Base-by-base conservation (phyloP, 73 alveolate genomes). In the Loxodes magnus region DNA sequence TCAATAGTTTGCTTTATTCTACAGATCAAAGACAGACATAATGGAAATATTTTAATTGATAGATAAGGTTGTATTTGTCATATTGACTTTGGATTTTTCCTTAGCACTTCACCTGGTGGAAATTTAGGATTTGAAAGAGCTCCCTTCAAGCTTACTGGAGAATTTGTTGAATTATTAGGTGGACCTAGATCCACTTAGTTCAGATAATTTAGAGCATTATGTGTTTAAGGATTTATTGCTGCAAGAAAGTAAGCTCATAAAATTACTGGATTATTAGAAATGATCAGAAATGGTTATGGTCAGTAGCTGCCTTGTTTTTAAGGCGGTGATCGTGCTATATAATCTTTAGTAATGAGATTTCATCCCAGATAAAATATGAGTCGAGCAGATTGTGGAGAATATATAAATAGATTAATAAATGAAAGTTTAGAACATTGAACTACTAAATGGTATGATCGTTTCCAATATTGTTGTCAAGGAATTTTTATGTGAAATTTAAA, bases 1-100 rank as follows among this genome's bases (percentile, higher is more conserved):
- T 87, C 96, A 5, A 65, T 93, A 26, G 90, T 80, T 49, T 89
- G 97, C 78, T 89, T 82, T 63, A 56, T 93, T 26, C 71, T 93
- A 39, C 74, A 88, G 50, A 82, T 93, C 15, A 93, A 87, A 50
- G 99, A 93, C 65, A 72, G 99, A 51, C 99, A 93, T 67, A 93
- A 93, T 75, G 98, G 96, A 17, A 93, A 93, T 67, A 90, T 93
- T 19, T 71, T 93, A 50, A 71, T 93, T 15, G 99, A 93, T 64
- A 66, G 77, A 36, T 62, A 67, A 51, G 99, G 99, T 2, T 96
- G 87, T 71, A 41, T 93, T 23, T 76, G 89, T 15, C 99, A 93
- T 82, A 90, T 93, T 16, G 99, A 93, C 66, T 93, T 90, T 71
- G 99, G 99, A 10, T 93, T 93, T 56, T 81, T 93, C 77, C 81